These are phyloP conservation scores for Penicillium sp. DNA, from an alignment of 2,329 filamentous ascomycete species.

Conservation along the genomic window DNA sequence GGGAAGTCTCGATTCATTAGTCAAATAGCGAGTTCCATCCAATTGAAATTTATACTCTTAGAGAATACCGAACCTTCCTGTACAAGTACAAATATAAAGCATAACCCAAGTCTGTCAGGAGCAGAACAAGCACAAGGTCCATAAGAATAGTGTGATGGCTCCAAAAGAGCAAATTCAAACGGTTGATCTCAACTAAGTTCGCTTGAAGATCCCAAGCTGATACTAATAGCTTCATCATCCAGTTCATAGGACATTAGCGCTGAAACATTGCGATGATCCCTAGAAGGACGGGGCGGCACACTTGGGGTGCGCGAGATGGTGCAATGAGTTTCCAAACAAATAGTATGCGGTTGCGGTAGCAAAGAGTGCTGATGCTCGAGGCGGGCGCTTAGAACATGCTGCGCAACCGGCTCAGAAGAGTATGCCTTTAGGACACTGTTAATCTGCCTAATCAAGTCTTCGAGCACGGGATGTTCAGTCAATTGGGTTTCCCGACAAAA, in stretches of 20 bases:
- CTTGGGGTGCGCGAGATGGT: slow-evolving; percentile 15
- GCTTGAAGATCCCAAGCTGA: slow-evolving; percentile 7
- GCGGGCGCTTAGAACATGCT: slow-evolving; percentile 27
- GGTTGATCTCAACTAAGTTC: slow-evolving; percentile 1
- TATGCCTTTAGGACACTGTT: slow-evolving; percentile 28
- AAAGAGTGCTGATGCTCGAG: slow-evolving; percentile 35
- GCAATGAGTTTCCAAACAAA: slow-evolving; percentile 25
- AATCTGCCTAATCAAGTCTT: slow-evolving; percentile 30
- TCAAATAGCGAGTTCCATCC: background rate
- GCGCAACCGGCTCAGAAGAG: slow-evolving; percentile 9
- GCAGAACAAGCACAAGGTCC: background rate
- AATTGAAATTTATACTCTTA: background rate
- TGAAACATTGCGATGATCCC: background rate
- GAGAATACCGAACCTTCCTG: background rate
- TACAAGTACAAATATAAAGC: background rate
- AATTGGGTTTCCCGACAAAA: slow-evolving; percentile 3
- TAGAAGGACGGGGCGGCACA: background rate
- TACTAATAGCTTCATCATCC: slow-evolving; percentile 8
- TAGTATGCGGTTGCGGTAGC: slow-evolving; percentile 22
- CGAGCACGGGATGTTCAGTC: slow-evolving; percentile 13
- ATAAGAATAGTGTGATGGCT: background rate
- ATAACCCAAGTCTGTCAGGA: background rate
- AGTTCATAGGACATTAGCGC: slow-evolving; percentile 1
- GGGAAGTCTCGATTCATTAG: background rate
- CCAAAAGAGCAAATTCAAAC: background rate